Evolutionary conservation across 2,329 filamentous ascomycete genomes (phyloP).

Genomic region (Eutypella sp.): DNA sequence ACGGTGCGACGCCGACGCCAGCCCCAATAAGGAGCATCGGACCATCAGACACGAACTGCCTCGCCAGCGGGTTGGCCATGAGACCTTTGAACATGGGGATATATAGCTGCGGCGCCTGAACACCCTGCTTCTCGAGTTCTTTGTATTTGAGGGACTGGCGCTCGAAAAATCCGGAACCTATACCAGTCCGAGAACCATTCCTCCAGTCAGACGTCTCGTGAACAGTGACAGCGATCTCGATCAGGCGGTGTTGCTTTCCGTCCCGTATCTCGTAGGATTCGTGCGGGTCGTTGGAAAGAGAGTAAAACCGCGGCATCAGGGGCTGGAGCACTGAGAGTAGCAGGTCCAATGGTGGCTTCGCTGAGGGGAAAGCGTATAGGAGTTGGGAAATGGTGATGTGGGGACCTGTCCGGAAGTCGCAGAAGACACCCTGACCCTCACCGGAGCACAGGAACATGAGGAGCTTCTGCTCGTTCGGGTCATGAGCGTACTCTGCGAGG

Average conservation of each 20-base stretch:
- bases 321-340: conserved; percentile 77
- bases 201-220: conserved; percentile 83
- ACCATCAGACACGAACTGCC: conserved; percentile 86
- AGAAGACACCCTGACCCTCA: conserved; percentile 88
- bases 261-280: conserved; percentile 65
- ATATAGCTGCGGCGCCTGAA: conserved; percentile 57
- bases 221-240: conserved; percentile 95
- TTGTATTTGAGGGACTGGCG: conserved; percentile 71
- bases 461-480: conserved; percentile 82
- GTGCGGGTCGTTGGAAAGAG: conserved; percentile 91
- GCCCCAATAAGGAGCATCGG: conserved; percentile 97
- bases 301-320: conserved; percentile 98
- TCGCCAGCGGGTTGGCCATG: conserved; percentile 93
- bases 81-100: conserved; percentile 97
- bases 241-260: conserved; percentile 67
- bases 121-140: conserved; percentile 58
- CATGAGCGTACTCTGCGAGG: conserved; percentile 76
- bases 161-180: conserved; percentile 92
- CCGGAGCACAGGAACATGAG: conserved; percentile 80
- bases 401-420: conserved; percentile 85
- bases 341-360: conserved; percentile 78
- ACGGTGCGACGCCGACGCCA: conserved; percentile 93
- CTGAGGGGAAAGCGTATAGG: conserved; percentile 85
- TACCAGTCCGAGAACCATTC: conserved; percentile 67
- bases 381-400: conserved; percentile 83